Evolutionary conservation across 2,329 filamentous ascomycete genomes (phyloP).

Genomic region (Colletotrichum acutatum): DNA sequence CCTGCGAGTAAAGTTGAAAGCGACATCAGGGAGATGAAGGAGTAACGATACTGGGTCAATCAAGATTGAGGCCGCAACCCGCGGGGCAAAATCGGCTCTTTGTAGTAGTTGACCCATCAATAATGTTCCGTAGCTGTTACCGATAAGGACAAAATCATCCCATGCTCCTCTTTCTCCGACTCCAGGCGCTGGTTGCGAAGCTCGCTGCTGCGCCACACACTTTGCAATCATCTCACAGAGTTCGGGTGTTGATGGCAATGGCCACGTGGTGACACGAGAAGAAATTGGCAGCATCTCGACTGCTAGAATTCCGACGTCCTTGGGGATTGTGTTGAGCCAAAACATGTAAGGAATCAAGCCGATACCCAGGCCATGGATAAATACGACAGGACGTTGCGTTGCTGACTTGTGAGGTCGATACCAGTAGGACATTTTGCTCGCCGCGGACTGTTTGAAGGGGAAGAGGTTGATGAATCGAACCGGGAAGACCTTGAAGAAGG

Average conservation of each 20-base stretch:
- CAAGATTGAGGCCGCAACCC: constrained; percentile 62
- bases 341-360: constrained; percentile 66
- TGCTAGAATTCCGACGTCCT: constrained; percentile 66
- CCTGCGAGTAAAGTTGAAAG: constrained; percentile 67
- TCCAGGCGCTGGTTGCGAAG: constrained; percentile 7
- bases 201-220: constrained; percentile 26
- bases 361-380: constrained; percentile 71
- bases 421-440: constrained; percentile 66
- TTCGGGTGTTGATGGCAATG: constrained; percentile 45
- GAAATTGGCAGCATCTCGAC: constrained; percentile 69
- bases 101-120: constrained; percentile 66
- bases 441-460: constrained; percentile 56
- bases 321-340: constrained; percentile 52
- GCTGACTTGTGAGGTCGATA: constrained; percentile 69
- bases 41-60: constrained; percentile 71
- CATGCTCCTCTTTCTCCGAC: constrained; percentile 3
- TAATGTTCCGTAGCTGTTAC: constrained; percentile 68
- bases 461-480: constrained; percentile 61
- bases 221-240: constrained; percentile 27
- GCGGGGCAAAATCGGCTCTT: constrained; percentile 42
- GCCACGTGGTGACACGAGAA: constrained; percentile 63
- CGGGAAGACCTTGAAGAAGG: constrained; percentile 61
- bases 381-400: constrained; percentile 66
- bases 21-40: constrained; percentile 70
- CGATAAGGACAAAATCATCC: constrained; percentile 68